Evolutionary conservation across 768 basidiomycete genomes (phyloP).

Genomic region (Collybia sordida): DNA sequence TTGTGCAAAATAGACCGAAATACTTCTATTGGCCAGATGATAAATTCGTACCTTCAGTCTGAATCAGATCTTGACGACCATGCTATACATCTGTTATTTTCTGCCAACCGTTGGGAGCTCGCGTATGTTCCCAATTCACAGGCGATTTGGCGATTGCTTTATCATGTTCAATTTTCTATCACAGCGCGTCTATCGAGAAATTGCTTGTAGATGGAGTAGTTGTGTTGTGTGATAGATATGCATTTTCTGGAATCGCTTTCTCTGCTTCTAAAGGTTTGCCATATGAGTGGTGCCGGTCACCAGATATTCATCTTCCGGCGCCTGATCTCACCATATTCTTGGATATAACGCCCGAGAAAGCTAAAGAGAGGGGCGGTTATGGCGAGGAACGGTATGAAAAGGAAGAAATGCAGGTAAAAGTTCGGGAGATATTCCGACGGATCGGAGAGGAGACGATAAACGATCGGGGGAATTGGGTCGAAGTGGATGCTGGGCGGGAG

Average conservation of each 20-base stretch:
- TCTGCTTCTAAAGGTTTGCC: conserved; percentile 68
- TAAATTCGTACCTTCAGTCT: conserved; percentile 87
- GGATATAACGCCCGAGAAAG: conserved; percentile 70
- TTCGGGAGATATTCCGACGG: conserved; percentile 56
- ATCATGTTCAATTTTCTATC: not conserved
- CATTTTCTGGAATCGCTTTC: conserved; percentile 95
- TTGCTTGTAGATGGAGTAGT: conserved; percentile 63
- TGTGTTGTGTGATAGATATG: conserved; percentile 90
- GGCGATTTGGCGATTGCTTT: not conserved
- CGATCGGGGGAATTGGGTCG: conserved; percentile 43
- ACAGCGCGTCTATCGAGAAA: conserved; percentile 59
- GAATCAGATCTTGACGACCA: conserved; percentile 87
- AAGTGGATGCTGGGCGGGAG: conserved; percentile 56
- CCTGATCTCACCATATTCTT: conserved; percentile 91
- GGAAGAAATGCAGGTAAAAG: conserved; percentile 68
- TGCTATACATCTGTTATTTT: conserved; percentile 91
- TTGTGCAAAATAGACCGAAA: conserved; percentile 65
- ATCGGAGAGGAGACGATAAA: conserved; percentile 52
- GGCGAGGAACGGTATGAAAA: conserved; percentile 89
- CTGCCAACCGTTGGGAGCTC: conserved; percentile 96
- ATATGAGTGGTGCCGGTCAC: conserved; percentile 81
- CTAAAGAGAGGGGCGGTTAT: conserved; percentile 72
- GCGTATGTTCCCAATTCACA: conserved; percentile 45
- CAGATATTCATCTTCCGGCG: conserved; percentile 84
- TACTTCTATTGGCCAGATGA: conserved; percentile 89